Base-by-base conservation (phyloP, 331 rosid genomes). In the Quercus tomentella region DNA sequence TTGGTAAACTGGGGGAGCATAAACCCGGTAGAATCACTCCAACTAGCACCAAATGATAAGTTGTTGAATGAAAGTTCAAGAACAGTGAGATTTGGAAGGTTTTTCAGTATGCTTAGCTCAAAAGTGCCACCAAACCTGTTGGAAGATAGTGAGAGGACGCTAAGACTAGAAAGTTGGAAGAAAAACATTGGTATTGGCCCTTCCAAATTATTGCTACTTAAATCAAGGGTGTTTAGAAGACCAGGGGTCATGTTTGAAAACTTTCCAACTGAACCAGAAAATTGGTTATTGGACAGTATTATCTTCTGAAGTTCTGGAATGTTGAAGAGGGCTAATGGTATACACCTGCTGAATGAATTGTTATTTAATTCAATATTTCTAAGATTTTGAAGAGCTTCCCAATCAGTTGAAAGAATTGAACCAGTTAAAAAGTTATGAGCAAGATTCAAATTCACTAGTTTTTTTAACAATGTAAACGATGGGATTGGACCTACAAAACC, bases 31-130 rank as follows among this genome's bases (percentile, higher is more conserved):
- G 1, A 33, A 33, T 33, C 37, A 33, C 37, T 33, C 37, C 7
- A 33, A 33, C 37, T 33, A 1, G 37, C 37, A 7, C 41, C 8
- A 55, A 84, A 7, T 0, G 65, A 66, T 54, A 93, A 71, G 16
- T 63, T 72, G 76, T 91, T 91, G 86, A 49, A 54, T 1, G 94
- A 93, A 76, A 93, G 91, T 31, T 93, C 91, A 5, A 91, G 62
- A 8, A 5, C 37, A 33, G 37, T 33, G 37, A 33, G 37, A 33
- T 33, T 33, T 26, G 22, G 0, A 86, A 75, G 85, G 74, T 88
- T 86, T 52, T n/a, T 51, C 1, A 86, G 22, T 54, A 0, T 2
- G 2, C 72, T 1, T 0, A 89, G 74, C 0, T 30, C 49, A 8
- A 86, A 7, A 0, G 41, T 1, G 11, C 89, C 94, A 0, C 2